Base-by-base conservation (phyloP, 2,329 filamentous ascomycete species). In the Basipetospora chlamydospora region DNA sequence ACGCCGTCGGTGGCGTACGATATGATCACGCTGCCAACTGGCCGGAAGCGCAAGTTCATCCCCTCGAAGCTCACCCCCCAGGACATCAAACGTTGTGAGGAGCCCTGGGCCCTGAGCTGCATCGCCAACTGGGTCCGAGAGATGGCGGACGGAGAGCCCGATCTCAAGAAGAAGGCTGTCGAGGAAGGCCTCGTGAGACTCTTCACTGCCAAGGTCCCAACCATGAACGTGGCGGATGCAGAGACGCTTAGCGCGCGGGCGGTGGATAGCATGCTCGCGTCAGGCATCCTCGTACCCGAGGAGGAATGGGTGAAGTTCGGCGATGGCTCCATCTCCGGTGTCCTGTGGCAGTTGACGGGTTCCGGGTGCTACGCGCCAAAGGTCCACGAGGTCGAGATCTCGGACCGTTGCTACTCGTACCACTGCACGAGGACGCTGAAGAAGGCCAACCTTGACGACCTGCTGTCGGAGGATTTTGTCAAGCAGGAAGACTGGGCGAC, bases 251-350 rank as follows among this genome's bases (percentile, higher is more conserved):
- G 83, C 42, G 71, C 73, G 40, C 75, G 74, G 28, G 82, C 94
- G 1, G 77, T 93, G 2, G 66, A 75, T 38, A 73, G 78, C 32
- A 90, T 98, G 83, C 72, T 88, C 44, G 68, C 73, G 17, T 75
- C 79, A 7, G 79, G 77, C 26, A 83, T 85, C 9, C 61, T 98
- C 22, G 64, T 92, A 5, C 77, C 79, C 11, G 88, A 95, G 23
- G 90, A 98, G 55, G 92, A 98, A 60, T 98, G 92, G 90, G 80
- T 98, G 45, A 95, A 92, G 52, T 87, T 96, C 51, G 81, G 84
- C 6, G 66, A 71, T 1, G 84, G 80, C 6, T 73, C 70, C 17
- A 75, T 96, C 49, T 87, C 82, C 16, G 92, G 90, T 39, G 87
- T 98, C 4, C 63, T 98, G 30, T 95, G 82, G 68, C 92, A 98